Conservation (phyloP, 345 rosid genomes). For the Arabidopsis thaliana region TAIR10.1 NC_003070.9:24461501-24462000, state of each 20-base stretch:
- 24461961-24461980: no score
- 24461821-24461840: no score
- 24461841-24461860: background rate
- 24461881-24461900: background rate
- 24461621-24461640: slow-evolving; percentile 15
- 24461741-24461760: background rate
- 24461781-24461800: background rate
- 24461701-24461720: background rate
- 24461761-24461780: background rate
- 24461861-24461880: background rate
- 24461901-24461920: background rate
- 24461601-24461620: background rate
- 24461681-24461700: background rate
- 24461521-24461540: background rate
- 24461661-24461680: background rate
- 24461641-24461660: slow-evolving; percentile 23
- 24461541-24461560: background rate
- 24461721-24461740: slow-evolving; percentile 7
- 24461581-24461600: background rate
- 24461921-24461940: no score
- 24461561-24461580: background rate
- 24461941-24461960: no score
- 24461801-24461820: no score
- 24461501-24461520: background rate
- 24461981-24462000: no score